Conservation (phyloP, 2,329 filamentous ascomycete species). For the Pyrenochaeta sp. region DNA sequence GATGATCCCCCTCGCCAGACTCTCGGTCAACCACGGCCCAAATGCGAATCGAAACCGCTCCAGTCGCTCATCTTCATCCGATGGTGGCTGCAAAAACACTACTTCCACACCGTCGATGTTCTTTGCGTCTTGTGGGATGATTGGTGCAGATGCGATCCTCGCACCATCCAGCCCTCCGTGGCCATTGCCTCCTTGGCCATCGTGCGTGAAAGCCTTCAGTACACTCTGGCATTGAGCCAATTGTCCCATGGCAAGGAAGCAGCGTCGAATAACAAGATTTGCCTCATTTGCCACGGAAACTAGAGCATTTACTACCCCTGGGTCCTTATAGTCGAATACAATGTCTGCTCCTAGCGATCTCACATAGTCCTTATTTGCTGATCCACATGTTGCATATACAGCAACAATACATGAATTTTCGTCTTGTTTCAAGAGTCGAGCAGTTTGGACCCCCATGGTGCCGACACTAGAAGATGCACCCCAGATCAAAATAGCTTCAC, state of each 20-base stretch:
- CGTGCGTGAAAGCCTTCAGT: neutral
- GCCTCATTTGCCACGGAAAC: constrained; percentile 48
- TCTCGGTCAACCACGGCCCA: constrained; percentile 1
- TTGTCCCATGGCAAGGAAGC: constrained; percentile 3
- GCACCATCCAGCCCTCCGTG: no score
- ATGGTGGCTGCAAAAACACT: constrained; percentile 1
- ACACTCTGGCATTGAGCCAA: constrained; percentile 1
- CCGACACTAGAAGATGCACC: constrained; percentile 57
- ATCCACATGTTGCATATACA: constrained; percentile 54
- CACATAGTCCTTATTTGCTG: constrained; percentile 46
- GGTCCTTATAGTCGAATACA: constrained; percentile 52
- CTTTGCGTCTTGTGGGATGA: neutral
- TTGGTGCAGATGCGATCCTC: constrained; percentile 2
- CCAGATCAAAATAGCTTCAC: constrained; percentile 53
- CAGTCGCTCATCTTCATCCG: constrained; percentile 1
- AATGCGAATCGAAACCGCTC: neutral
- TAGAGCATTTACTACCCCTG: constrained; percentile 27
- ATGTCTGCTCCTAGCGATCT: constrained; percentile 28
- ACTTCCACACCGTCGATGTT: neutral
- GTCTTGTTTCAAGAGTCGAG: constrained; percentile 47
- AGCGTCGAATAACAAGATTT: constrained; percentile 9
- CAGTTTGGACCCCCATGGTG: constrained; percentile 54
- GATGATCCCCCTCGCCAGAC: neutral
- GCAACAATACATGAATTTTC: constrained; percentile 41
- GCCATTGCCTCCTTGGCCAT: neutral